Evolutionary conservation across 2,329 filamentous ascomycete species (phyloP).

Genomic region (Ophiostoma quercus): DNA sequence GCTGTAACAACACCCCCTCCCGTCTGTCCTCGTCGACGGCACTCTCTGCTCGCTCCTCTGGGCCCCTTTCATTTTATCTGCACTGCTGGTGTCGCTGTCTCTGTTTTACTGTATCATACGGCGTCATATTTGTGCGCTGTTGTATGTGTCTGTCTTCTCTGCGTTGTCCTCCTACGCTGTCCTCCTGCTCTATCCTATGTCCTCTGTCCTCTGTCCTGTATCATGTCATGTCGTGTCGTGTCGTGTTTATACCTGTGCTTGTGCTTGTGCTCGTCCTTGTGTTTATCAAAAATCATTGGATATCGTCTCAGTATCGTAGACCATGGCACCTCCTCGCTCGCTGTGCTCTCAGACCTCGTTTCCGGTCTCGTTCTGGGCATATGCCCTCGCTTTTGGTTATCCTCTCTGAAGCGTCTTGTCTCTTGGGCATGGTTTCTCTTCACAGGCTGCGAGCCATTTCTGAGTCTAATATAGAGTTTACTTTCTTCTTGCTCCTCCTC

Average conservation of each 20-base stretch:
- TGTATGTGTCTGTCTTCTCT: not conserved
- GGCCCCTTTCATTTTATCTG: not conserved
- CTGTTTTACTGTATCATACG: not conserved
- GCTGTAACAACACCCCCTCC: not conserved
- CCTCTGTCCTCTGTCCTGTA: not conserved
- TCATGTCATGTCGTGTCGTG: not conserved
- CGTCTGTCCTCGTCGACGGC: not conserved
- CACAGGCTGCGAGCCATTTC: not conserved
- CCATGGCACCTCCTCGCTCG: not conserved
- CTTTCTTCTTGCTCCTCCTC: not conserved
- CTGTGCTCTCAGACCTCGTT: not conserved
- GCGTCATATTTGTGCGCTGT: conserved; percentile 3
- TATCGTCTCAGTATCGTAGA: not conserved
- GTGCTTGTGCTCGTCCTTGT: not conserved
- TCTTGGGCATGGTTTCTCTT: not conserved
- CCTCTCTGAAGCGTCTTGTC: not conserved
- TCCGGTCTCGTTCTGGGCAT: too few relatives aligned
- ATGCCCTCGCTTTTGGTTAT: not conserved
- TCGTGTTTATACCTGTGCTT: not conserved
- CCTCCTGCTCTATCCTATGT: not conserved
- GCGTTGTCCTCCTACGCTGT: not conserved
- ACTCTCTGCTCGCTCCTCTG: not conserved
- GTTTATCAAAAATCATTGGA: not conserved
- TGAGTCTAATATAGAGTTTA: too few relatives aligned
- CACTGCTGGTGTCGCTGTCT: not conserved